Evolutionary conservation across 2,329 filamentous ascomycete genomes (phyloP), one percentile per base, ranked within the genome.

Genomic region (Orbilia brochopaga): DNA sequence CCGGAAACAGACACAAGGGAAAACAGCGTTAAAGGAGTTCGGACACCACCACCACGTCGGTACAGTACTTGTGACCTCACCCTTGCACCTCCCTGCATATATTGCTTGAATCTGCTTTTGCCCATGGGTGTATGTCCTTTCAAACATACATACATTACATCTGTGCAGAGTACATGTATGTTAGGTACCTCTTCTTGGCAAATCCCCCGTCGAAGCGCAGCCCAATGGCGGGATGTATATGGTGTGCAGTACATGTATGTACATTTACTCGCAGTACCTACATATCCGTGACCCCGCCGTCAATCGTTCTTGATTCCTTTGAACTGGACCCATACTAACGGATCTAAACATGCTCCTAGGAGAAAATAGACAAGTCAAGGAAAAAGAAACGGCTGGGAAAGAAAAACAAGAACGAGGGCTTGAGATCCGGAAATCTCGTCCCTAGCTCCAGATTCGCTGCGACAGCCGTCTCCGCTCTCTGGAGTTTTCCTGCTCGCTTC

Each of bases 271-370:
- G 63, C 27, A 54, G 55, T 54, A 37, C 48, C 54, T 56, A 59
- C 46, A 44, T 48, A 63, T 62, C 53, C 51, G 48, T 54, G 50
- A 37, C 48, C 53, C 54, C 50, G 54, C 66, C 59, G 59, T 64
- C 66, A 70, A 54, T 64, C 66, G 19, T 48, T 32, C 8, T 32
- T 70, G 58, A 64, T 70, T 53, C 44, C 40, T 55, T 51, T 46
- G 37, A 32, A 52, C 19, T 64, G 54, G 58, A 63, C 42, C 56
- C 63, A 67, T 51, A 52, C 57, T 46, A 44, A 53, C 58, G 58
- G 53, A 44, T 57, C 27, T 3, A 32, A 32, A 32, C 8, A 3
- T 32, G n/a, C 8, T 3, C 6, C 23, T 15, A 24, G 21, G 48
- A 63, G 53, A 10, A 48, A 48, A 48, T 19, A 4, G 19, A 23